These are phyloP conservation scores for Colletotrichum sp. DNA, from an alignment of 2,329 filamentous ascomycete species.

Conservation along the genomic window DNA sequence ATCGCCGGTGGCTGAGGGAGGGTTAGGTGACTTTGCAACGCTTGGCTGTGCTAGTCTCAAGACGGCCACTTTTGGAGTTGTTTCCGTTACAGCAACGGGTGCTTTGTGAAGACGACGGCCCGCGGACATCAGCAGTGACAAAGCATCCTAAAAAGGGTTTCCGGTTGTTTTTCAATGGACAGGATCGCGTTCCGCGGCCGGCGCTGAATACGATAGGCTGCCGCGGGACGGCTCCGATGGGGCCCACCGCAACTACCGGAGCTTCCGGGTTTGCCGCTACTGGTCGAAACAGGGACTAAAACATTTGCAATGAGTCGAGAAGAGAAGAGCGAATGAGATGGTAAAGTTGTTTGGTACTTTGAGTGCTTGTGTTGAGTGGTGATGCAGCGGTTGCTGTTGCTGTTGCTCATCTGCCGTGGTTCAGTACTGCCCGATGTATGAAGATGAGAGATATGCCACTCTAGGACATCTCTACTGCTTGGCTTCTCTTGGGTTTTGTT, in stretches of 20 bases:
- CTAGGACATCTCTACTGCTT: background rate
- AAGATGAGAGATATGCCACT: background rate
- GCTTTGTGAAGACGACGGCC: background rate
- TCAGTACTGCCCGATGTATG: background rate
- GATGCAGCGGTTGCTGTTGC: background rate
- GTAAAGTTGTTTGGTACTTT: background rate
- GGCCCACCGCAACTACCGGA: background rate
- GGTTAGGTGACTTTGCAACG: background rate
- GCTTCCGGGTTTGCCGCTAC: background rate
- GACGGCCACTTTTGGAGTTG: background rate
- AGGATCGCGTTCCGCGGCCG: background rate
- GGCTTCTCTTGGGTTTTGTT: fast-evolving
- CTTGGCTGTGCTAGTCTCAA: background rate
- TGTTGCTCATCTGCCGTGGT: too few relatives aligned
- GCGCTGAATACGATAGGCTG: background rate
- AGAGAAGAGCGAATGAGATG: background rate
- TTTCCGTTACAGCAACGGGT: background rate
- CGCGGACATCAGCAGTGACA: background rate
- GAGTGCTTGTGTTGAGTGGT: background rate
- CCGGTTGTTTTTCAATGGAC: background rate
- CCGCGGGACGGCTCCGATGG: background rate
- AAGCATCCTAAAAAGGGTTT: background rate
- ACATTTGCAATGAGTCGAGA: background rate
- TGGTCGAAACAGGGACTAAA: background rate
- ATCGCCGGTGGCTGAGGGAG: background rate